These are phyloP conservation scores for Cucurbita maxima DNA, from an alignment of 306 rosid genomes.

Conservation along the genomic window DNA sequence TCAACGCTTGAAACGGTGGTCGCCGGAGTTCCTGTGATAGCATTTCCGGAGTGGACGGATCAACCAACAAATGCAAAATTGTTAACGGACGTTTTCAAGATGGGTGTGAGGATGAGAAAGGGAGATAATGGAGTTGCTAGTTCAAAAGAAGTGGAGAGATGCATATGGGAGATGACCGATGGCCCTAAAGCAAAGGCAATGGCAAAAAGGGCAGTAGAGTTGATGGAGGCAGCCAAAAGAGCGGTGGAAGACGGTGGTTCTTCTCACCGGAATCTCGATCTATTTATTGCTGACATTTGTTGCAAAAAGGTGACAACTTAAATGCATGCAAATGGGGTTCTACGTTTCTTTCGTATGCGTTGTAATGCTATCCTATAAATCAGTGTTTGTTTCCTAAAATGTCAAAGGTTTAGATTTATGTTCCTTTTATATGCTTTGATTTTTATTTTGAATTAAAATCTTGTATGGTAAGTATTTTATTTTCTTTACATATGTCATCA, in stretches of 20 bases:
- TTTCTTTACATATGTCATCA: too few relatives aligned
- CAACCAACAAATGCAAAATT: slow-evolving; percentile 45
- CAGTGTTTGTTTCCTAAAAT: not conserved
- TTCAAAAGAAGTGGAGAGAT: slow-evolving; percentile 30
- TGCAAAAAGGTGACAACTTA: not conserved
- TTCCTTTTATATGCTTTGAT: too few relatives aligned
- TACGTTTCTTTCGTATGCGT: not conserved
- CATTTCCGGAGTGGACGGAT: slow-evolving; percentile 41
- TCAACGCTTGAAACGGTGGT: slow-evolving; percentile 34
- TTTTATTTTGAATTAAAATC: too few relatives aligned
- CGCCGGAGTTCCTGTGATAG: slow-evolving; percentile 37
- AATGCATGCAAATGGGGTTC: not conserved
- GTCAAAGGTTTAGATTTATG: too few relatives aligned
- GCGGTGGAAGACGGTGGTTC: slow-evolving; percentile 32
- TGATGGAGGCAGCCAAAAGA: slow-evolving; percentile 17
- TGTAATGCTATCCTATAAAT: too few relatives aligned
- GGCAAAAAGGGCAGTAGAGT: slow-evolving; percentile 22
- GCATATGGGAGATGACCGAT: slow-evolving; percentile 27
- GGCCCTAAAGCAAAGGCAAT: slow-evolving; percentile 22
- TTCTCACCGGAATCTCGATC: slow-evolving; percentile 20
- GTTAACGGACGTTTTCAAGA: slow-evolving; percentile 16
- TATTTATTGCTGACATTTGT: slow-evolving; percentile 18
- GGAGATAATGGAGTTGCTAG: slow-evolving; percentile 19
- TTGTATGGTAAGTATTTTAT: too few relatives aligned
- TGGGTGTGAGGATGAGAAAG: slow-evolving; percentile 23